Percentiles rank a stretch among this genome's conserved stretches.
phyloP scores from a whole-genome alignment of 116 monocot genomes.

The Iris pallida region DNA sequence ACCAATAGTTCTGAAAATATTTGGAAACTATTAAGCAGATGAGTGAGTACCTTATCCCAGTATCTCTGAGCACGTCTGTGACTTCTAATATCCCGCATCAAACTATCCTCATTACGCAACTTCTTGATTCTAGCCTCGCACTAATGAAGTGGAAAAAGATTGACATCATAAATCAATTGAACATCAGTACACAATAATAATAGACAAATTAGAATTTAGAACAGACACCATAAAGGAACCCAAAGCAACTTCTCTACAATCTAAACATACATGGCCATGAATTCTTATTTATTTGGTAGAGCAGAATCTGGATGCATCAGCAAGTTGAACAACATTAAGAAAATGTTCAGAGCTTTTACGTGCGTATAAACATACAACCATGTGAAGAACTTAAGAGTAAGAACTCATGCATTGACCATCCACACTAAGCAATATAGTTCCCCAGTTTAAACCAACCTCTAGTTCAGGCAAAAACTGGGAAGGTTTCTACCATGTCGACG shows the following conservation, averaged over 20 bases:
- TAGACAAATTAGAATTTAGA: neutral
- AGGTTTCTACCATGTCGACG: no score
- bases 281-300: neutral
- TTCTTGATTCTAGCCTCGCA: slow-evolving; percentile 72
- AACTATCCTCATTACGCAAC: slow-evolving; percentile 61
- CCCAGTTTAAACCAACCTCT: no score
- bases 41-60: slow-evolving; percentile 67
- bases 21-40: neutral
- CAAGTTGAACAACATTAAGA: no score
- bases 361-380: no score
- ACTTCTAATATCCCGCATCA: slow-evolving; percentile 51
- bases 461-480: no score
- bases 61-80: slow-evolving; percentile 51
- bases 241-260: neutral
- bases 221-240: neutral
- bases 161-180: neutral
- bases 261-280: neutral
- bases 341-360: no score
- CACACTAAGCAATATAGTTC: no score
- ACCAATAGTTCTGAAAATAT: neutral
- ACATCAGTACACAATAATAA: neutral
- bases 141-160: slow-evolving; percentile 25
- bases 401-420: no score
- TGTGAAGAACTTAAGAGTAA: no score
- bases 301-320: no score